Conservation (phyloP, 2,329 filamentous ascomycete genomes). For the Pseudogymnoascus destructans region DNA sequence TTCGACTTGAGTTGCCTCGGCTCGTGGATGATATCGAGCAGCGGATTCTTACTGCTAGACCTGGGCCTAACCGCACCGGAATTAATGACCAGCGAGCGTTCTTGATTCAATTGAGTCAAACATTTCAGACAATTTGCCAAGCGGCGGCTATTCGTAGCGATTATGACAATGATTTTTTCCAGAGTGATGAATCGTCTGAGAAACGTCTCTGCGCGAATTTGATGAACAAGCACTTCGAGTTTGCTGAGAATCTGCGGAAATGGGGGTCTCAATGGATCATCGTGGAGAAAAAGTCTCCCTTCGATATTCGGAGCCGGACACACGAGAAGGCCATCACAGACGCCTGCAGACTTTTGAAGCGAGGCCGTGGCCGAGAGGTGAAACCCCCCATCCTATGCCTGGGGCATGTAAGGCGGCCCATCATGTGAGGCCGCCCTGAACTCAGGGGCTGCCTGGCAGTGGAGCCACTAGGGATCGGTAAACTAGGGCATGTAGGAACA, state of each 20-base stretch:
- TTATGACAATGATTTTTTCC: constrained; percentile 16
- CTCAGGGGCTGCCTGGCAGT: too few relatives aligned
- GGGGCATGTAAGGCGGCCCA: too few relatives aligned
- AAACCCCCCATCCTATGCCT: constrained; percentile 1
- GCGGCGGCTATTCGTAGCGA: constrained; percentile 15
- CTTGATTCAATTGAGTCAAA: constrained; percentile 12
- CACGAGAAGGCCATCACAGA: constrained; percentile 14
- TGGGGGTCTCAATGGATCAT: constrained; percentile 13
- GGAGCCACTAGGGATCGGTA: too few relatives aligned
- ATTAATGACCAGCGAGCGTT: constrained; percentile 2
- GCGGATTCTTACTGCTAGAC: background rate
- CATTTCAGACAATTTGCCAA: constrained; percentile 13
- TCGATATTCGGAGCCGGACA: background rate
- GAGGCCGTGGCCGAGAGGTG: constrained; percentile 16
- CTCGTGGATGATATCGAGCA: constrained; percentile 15
- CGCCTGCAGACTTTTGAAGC: constrained; percentile 14
- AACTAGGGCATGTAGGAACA: too few relatives aligned
- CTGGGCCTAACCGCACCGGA: constrained; percentile 8
- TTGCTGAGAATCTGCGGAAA: constrained; percentile 10
- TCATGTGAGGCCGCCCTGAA: too few relatives aligned
- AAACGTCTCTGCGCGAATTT: constrained; percentile 14
- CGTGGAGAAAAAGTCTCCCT: background rate
- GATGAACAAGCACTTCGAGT: constrained; percentile 15
- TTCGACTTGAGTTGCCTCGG: constrained; percentile 13
- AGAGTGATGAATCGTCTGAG: constrained; percentile 4